phyloP scores from a whole-genome alignment of 345 rosid species.

The Moricandia moricandioides region DNA sequence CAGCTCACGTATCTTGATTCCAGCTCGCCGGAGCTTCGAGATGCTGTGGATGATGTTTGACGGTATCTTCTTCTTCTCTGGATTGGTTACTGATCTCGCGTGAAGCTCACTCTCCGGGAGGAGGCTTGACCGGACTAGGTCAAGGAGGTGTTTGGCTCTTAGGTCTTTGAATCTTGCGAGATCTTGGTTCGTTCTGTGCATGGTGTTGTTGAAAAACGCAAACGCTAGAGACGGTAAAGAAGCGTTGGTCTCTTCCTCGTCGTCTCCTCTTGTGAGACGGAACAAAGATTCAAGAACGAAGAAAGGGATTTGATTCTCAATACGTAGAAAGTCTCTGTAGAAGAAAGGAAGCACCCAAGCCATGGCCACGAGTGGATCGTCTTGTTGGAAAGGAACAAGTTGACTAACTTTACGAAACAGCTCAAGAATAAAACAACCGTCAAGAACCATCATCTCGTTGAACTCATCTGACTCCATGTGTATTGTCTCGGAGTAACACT shows the following conservation, averaged over 20 bases:
- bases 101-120: conserved; percentile 30
- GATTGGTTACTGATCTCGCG: neutral
- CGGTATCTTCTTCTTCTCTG: conserved; percentile 18
- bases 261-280: conserved; percentile 40
- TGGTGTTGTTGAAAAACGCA: conserved; percentile 55
- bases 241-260: conserved; percentile 30
- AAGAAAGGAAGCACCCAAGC: conserved; percentile 72
- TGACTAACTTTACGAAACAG: conserved; percentile 53
- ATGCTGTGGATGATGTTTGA: conserved; percentile 54
- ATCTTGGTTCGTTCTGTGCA: conserved; percentile 42
- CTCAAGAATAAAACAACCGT: conserved; percentile 62
- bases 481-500: conserved; percentile 62
- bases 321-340: conserved; percentile 49
- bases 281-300: conserved; percentile 61
- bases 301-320: conserved; percentile 65
- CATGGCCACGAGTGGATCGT: conserved; percentile 75
- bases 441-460: conserved; percentile 70
- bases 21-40: conserved; percentile 66
- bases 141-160: conserved; percentile 60
- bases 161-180: conserved; percentile 34
- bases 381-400: conserved; percentile 39
- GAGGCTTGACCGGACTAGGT: conserved; percentile 55
- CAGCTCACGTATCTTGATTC: conserved; percentile 43
- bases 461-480: conserved; percentile 44
- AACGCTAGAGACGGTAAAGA: conserved; percentile 50